Conservation (phyloP, 2,329 filamentous ascomycete species). For the Colletotrichum sp. region DNA sequence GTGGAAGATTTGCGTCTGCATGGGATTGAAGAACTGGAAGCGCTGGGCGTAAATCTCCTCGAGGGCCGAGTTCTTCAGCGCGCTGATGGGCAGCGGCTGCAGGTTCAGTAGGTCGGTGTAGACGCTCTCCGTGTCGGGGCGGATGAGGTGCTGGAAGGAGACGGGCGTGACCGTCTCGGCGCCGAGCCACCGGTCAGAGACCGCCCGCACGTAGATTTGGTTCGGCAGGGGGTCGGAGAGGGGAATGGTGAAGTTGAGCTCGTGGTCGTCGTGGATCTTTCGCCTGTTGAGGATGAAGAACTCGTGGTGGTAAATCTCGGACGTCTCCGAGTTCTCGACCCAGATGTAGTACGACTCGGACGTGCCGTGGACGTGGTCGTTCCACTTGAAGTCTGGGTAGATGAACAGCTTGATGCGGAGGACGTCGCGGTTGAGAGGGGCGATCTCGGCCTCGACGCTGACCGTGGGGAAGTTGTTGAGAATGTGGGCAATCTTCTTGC, state of each 20-base stretch:
- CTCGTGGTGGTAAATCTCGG: slow-evolving; percentile 97
- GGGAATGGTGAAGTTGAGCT: slow-evolving; percentile 97
- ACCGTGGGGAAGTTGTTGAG: slow-evolving; percentile 92
- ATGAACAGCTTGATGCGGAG: slow-evolving; percentile 87
- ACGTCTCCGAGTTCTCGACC: slow-evolving; percentile 98
- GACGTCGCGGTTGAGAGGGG: slow-evolving; percentile 92
- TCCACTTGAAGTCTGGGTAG: slow-evolving; percentile 92
- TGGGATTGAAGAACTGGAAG: slow-evolving; percentile 97
- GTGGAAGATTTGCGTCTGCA: slow-evolving; percentile 99
- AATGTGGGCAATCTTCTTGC: slow-evolving; percentile 79
- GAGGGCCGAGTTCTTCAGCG: slow-evolving; percentile 83
- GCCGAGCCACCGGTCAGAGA: slow-evolving; percentile 95
- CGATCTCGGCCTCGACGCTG: slow-evolving; percentile 90
- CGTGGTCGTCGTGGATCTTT: slow-evolving; percentile 95
- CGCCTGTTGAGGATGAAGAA: slow-evolving; percentile 91
- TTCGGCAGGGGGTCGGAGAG: slow-evolving; percentile 90
- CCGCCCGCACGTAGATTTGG: slow-evolving; percentile 93
- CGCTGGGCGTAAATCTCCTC: slow-evolving; percentile 89
- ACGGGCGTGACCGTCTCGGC: slow-evolving; percentile 95
- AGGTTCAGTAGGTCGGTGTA: slow-evolving; percentile 94
- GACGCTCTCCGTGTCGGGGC: slow-evolving; percentile 95
- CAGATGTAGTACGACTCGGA: slow-evolving; percentile 98
- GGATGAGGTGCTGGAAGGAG: slow-evolving; percentile 96
- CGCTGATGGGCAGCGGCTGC: slow-evolving; percentile 85
- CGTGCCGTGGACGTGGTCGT: slow-evolving; percentile 89